Conservation (phyloP, 805 yeast species). For the Sugiyamaella marilandica region DNA sequence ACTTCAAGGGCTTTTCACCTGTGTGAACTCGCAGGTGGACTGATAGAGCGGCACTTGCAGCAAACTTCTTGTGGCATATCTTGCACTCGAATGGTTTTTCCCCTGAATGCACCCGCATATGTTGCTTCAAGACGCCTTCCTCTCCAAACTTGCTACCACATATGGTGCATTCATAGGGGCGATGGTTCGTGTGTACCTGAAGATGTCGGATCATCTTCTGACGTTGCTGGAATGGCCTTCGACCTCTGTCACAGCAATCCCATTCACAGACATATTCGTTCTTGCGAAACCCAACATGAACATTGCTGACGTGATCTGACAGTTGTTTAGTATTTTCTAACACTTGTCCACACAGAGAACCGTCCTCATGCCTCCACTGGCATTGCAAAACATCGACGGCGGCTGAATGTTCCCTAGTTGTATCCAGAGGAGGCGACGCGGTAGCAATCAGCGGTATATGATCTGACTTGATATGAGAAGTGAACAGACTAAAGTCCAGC, state of each 20-base stretch:
- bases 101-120: conserved; percentile 79
- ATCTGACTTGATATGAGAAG: conserved; percentile 52
- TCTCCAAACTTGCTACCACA: conserved; percentile 75
- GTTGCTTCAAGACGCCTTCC: conserved; percentile 73
- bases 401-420: conserved; percentile 2
- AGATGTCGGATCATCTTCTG: conserved; percentile 85
- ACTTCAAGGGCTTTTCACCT: conserved; percentile 80
- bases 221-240: conserved; percentile 66
- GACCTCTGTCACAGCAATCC: conserved; percentile 66
- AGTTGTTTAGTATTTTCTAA: conserved; percentile 57
- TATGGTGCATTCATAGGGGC: conserved; percentile 66
- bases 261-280: conserved; percentile 68
- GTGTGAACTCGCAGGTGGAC: conserved; percentile 85
- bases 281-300: conserved; percentile 73
- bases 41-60: conserved; percentile 75
- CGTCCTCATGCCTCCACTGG: conserved; percentile 13
- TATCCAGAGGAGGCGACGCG: conserved; percentile 1
- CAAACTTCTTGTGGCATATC: conserved; percentile 69
- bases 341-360: conserved; percentile 42
- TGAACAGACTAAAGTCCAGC: conserved; percentile 46
- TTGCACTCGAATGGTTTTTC: conserved; percentile 80
- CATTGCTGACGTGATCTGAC: conserved; percentile 62
- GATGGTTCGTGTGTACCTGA: conserved; percentile 80
- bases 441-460: conserved; percentile 28
- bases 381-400: conserved; percentile 38